These are phyloP conservation scores for Alliaria petiolata DNA, from an alignment of 345 rosid species.

Conservation along the genomic window DNA sequence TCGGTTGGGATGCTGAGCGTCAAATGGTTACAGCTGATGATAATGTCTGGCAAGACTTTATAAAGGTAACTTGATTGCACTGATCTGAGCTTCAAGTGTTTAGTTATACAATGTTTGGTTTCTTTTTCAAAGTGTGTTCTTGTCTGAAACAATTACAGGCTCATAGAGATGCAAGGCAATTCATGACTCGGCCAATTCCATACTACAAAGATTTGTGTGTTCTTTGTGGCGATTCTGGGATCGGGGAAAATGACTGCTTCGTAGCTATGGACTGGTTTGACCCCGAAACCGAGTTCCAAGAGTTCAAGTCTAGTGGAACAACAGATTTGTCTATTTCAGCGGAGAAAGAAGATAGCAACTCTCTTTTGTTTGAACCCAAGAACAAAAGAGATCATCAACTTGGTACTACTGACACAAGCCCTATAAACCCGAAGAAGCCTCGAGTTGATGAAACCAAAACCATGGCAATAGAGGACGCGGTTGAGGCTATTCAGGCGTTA, in stretches of 20 bases:
- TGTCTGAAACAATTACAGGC: conserved; percentile 44
- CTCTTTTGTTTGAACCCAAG: conserved; percentile 28
- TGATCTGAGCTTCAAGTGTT: neutral
- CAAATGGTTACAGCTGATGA: conserved; percentile 88
- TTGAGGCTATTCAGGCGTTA: conserved; percentile 66
- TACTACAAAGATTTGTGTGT: conserved; percentile 67
- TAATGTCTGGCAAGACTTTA: conserved; percentile 79
- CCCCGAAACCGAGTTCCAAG: conserved; percentile 40
- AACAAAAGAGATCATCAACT: conserved; percentile 43
- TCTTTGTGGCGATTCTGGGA: conserved; percentile 46
- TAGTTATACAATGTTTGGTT: neutral
- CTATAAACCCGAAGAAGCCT: conserved; percentile 34
- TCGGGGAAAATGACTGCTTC: conserved; percentile 46
- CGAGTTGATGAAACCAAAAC: conserved; percentile 38
- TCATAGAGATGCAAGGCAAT: conserved; percentile 65
- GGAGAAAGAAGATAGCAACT: conserved; percentile 40
- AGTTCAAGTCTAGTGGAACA: conserved; percentile 26
- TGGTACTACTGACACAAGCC: conserved; percentile 34
- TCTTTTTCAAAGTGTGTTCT: neutral
- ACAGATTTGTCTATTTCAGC: conserved; percentile 35
- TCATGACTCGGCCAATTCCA: conserved; percentile 76
- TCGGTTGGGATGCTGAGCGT: conserved; percentile 77
- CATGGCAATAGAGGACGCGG: conserved; percentile 50
- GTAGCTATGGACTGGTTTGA: conserved; percentile 46
- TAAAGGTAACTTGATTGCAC: conserved; percentile 47